Evolutionary conservation across 495 filamentous ascomycete species (phyloP), one percentile per base, ranked within the genome.

Genomic region (Penicillium macrosclerotiorum): DNA sequence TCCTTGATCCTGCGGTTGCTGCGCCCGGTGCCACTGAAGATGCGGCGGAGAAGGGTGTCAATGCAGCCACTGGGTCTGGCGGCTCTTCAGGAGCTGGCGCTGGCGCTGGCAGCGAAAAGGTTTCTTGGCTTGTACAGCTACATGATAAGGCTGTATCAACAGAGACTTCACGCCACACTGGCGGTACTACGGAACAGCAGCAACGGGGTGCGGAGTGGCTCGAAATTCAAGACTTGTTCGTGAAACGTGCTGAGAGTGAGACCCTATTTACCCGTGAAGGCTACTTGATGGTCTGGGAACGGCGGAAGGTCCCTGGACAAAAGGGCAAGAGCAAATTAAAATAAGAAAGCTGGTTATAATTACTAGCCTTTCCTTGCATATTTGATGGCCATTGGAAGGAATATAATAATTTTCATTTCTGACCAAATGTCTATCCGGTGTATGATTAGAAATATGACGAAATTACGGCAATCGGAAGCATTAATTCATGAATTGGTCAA

Each of bases 221-320:
- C 19, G 84, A 95, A 59, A 82, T 92, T 37, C 93, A 99, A 73
- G 94, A 99, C 67, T 54, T 99, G 60, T 95, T 85, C 65, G 91
- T 97, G 4, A 88, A 96, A 59, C 77, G 81, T 65, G 87, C 87
- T 12, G 82, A 88, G 57, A 85, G 76, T 49, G 92, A 97, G 73
- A 77, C 92, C 52, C 60, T 99, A 55, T 95, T 93, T 60, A 86
- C 92, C 2, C 86, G 89, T 22, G 93, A 98, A 76, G 89, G 83
- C 31, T 96, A 95, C 71, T 61, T 96, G 54, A 94, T 96, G 82
- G 82, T 98, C 42, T 98, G 93, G 93, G 93, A 98, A 76, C 77
- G 86, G 64, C 78, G 93, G 68, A 85, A 79, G 63, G 52, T 55
- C 12, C 59, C 65, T n/a, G 64, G 67, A 0, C 57, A 68, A 52